Percentiles rank a stretch among this genome's conserved stretches.
These are phyloP conservation scores for Thraustochytrium striatum DNA, from an alignment of 352 stramenopile genomes.

Conservation along the genomic window DNA sequence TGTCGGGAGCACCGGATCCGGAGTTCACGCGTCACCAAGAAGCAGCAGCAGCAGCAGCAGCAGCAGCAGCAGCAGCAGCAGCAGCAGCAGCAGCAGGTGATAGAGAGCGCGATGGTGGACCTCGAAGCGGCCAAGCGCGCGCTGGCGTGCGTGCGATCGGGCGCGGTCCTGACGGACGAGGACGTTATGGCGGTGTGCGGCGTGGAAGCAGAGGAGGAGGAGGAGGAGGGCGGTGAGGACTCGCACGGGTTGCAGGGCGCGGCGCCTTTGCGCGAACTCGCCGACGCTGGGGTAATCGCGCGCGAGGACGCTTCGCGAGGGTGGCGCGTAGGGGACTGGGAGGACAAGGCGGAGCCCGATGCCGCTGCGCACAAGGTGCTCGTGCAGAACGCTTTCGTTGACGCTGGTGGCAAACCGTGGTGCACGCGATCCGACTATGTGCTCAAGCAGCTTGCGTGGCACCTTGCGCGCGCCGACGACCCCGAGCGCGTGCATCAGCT, in stretches of 20 bases:
- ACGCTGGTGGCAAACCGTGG: constrained; percentile 2
- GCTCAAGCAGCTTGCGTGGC: neutral
- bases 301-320: no score
- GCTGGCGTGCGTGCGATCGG: neutral
- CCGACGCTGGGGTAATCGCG: no score
- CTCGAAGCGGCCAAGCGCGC: neutral
- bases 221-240: no score
- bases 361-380: neutral
- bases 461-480: neutral
- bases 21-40: neutral
- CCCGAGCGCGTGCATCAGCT: neutral
- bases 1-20: neutral
- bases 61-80: neutral
- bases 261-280: no score
- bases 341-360: no score
- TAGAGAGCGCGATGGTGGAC: neutral
- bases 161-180: neutral
- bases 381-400: neutral
- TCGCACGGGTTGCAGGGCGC: no score
- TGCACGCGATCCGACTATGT: neutral
- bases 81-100: neutral
- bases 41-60: neutral
- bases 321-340: no score
- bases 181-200: neutral
- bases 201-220: neutral